Base-by-base conservation (phyloP, 805 yeast species). In the Pichia scutulata region DNA sequence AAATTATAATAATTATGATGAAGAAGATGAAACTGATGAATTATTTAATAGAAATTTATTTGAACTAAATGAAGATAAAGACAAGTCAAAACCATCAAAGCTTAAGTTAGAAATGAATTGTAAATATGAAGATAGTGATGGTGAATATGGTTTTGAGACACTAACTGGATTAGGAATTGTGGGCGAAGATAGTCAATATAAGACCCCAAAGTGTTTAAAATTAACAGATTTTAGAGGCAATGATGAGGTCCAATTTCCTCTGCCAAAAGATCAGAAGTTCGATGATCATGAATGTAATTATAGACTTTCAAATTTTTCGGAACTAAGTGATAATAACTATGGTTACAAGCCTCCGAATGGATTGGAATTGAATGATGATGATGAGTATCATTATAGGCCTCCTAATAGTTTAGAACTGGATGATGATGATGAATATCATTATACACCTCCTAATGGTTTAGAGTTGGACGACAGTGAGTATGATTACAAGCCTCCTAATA, bases 81-180 rank as follows among this genome's bases (percentile, higher is more conserved):
- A 16, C 3, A 16, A n/a, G 16, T 10, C 19, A 33, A 33, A 33
- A 12, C 9, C 19, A 7, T 33, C 37, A 33, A 33, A 33, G 6
- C 37, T 33, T 16, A 33, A 33, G 3, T 16, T 33, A 59, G 33
- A 42, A 48, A 30, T 50, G 88, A 77, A 76, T 55, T 80, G 84
- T 53, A 44, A n/a, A 43, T 36, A 39, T 24, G 43, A 24, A 9
- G 25, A 30, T 16, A 40, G 42, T 37, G 33, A 41, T 6, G 16
- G 1, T 18, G 23, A 25, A n/a, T 10, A n/a, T 23, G 43, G 16
- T 4, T 24, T 16, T 16, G n/a, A 23, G 13, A 8, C 42, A n/a
- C 30, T 22, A 24, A 18, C 25, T 8, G 19, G 30, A 16, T 33
- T 33, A 7, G 19, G 10, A n/a, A 33, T n/a, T n/a, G 10, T 16